These are phyloP conservation scores for Turnera subulata DNA, from an alignment of 345 rosid genomes.

Conservation along the genomic window DNA sequence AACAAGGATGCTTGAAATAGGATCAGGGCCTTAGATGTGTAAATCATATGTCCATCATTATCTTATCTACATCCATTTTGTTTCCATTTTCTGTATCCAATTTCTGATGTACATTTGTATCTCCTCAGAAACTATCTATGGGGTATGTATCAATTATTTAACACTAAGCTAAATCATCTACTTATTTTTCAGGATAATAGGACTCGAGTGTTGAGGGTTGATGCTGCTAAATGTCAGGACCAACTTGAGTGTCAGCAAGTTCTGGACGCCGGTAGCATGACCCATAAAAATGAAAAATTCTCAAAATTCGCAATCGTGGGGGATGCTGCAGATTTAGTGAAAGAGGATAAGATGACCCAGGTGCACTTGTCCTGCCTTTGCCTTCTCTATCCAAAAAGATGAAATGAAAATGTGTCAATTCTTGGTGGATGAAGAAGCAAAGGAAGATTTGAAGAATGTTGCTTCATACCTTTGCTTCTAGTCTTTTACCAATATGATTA, in stretches of 20 bases:
- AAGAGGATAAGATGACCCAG: slow-evolving; percentile 58
- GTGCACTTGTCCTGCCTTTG: slow-evolving; percentile 32
- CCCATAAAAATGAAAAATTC: slow-evolving; percentile 17
- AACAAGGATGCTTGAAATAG: not conserved
- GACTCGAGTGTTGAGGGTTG: slow-evolving; percentile 9
- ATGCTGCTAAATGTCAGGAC: slow-evolving; percentile 9
- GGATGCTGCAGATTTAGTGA: slow-evolving; percentile 28
- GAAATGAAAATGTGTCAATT: not conserved
- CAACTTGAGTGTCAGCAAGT: slow-evolving; percentile 15
- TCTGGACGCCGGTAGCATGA: slow-evolving; percentile 14
- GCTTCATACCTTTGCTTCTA: slow-evolving; percentile 9
- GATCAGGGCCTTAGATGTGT: not conserved
- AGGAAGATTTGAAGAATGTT: not conserved
- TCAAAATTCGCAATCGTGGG: slow-evolving; percentile 15
- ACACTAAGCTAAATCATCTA: slow-evolving; percentile 11
- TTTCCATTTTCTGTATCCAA: not conserved
- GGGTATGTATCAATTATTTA: slow-evolving; percentile 2
- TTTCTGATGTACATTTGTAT: not conserved
- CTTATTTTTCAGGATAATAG: slow-evolving; percentile 23
- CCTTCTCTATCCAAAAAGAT: not conserved
- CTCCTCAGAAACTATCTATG: slow-evolving; percentile 2
- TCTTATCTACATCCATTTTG: not conserved
- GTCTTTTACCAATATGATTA: no score
- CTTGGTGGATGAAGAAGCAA: not conserved
- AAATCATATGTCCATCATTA: not conserved